phyloP scores from a whole-genome alignment of 345 rosid species.

The Turnera subulata region DNA sequence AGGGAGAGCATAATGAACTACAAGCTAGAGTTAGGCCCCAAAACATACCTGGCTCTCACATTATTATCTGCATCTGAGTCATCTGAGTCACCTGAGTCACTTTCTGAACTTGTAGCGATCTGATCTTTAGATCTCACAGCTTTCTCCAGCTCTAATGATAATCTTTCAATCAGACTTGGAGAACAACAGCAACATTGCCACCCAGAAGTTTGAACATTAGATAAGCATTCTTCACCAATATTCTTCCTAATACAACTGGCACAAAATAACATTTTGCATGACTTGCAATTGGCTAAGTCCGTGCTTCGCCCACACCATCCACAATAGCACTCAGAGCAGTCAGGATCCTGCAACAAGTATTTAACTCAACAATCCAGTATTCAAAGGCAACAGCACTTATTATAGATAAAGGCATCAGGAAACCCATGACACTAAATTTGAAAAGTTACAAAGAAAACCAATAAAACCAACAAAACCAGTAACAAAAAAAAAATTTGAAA shows the following conservation, averaged over 20 bases:
- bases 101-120: slow-evolving; percentile 50
- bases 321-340: slow-evolving; percentile 68
- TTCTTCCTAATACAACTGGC: slow-evolving; percentile 68
- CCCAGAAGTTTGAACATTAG: slow-evolving; percentile 54
- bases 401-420: background rate
- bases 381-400: no score
- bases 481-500: background rate
- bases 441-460: background rate
- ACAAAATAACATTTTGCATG: slow-evolving; percentile 74
- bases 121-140: slow-evolving; percentile 49
- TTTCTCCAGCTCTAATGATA: slow-evolving; percentile 65
- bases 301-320: slow-evolving; percentile 78
- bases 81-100: slow-evolving; percentile 68
- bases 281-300: slow-evolving; percentile 72
- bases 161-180: slow-evolving; percentile 62
- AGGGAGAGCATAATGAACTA: background rate
- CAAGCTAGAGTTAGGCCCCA: background rate
- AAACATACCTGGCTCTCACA: slow-evolving; percentile 47
- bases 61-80: slow-evolving; percentile 53
- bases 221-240: slow-evolving; percentile 66
- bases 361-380: slow-evolving; percentile 3
- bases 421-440: background rate
- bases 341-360: slow-evolving; percentile 51
- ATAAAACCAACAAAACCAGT: background rate
- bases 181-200: slow-evolving; percentile 89